Base-by-base conservation (phyloP, 352 stramenopile genomes). In the Globisporangium viniferum region DNA sequence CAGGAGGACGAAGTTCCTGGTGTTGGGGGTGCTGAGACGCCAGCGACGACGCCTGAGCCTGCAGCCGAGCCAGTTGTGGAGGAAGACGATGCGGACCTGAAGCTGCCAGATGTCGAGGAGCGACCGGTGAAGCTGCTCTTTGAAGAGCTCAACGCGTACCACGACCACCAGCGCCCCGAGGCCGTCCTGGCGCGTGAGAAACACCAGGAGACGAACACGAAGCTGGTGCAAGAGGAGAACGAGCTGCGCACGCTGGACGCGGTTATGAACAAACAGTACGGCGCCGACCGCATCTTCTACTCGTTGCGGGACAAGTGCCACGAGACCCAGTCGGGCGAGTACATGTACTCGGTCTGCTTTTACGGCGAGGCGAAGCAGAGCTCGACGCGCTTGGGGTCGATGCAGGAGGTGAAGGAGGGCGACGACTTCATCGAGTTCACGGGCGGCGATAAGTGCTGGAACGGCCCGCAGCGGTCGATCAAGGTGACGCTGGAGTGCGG, bases 261-360 rank as follows among this genome's bases (percentile, higher is more conserved):
- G 9, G 27, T 73, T 5, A 7, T 94, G 46, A 54, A 74, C 12
- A 85, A 89, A 63, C 31, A 79, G 49, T 97, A 95, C 57, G 89
- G 88, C 5, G 65, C 66, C 5, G 75, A 95, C 55, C 69, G 79
- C 39, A 31, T 93, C 0, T 82, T 96, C 31, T 89, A 90, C 57
- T 73, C 77, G 22, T 63, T 97, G 33, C 74, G 79, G 0, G 85
- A 92, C 58, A 75, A 87, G 64, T 97, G 90, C 58, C 79, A 95
- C 27, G 79, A 91, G 51, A 79, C 76, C 3, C 70, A 80, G 7
- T 73, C 87, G 20, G 83, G 84, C 10, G 72, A 94, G 64, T 98
- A 98, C 79, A 90, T 63, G 62, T 98, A 97, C 76, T 82, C 85
- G 46, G 69, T 94, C 22, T 97, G 91, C 73, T 88, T 93, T 22